Conservation (phyloP, 1,284 basidiomycete genomes). For the Malassezia cuniculi region DNA sequence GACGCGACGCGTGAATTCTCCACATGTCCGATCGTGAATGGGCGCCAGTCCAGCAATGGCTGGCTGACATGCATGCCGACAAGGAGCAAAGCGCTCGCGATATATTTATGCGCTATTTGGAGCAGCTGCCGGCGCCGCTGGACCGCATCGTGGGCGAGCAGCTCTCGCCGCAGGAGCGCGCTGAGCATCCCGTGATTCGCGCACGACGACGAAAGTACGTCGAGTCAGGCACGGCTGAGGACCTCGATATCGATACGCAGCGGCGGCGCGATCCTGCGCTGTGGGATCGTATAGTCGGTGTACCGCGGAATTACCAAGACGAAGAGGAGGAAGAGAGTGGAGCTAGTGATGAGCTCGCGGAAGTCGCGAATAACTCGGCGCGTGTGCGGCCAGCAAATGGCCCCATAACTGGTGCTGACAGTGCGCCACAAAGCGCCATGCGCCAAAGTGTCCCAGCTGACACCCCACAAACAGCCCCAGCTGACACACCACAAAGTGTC, state of each 20-base stretch:
- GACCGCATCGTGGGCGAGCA: slow-evolving; percentile 5
- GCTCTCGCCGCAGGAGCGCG: slow-evolving; percentile 3
- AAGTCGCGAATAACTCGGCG: too few species aligned
- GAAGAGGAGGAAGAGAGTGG: slow-evolving; percentile 8
- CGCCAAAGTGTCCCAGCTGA: too few species aligned
- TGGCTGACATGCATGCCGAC: background rate
- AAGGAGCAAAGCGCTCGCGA: background rate
- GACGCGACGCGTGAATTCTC: too few species aligned
- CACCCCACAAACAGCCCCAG: too few species aligned
- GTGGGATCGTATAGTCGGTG: slow-evolving; percentile 6
- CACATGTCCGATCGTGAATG: too few species aligned
- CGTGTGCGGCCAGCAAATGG: too few species aligned
- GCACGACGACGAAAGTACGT: slow-evolving; percentile 7
- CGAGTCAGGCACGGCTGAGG: slow-evolving; percentile 1
- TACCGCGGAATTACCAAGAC: slow-evolving; percentile 1
- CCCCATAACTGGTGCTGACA: too few species aligned
- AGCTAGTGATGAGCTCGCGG: background rate
- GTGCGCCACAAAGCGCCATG: too few species aligned
- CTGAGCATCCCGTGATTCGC: slow-evolving; percentile 1
- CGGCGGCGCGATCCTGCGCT: background rate
- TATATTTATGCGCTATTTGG: background rate
- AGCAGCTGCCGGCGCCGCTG: slow-evolving; percentile 3
- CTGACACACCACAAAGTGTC: too few species aligned
- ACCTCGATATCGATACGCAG: slow-evolving; percentile 3
- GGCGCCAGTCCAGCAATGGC: background rate